Base-by-base conservation (phyloP, 495 filamentous ascomycete species). In the Pseudevernia furfuracea region DNA sequence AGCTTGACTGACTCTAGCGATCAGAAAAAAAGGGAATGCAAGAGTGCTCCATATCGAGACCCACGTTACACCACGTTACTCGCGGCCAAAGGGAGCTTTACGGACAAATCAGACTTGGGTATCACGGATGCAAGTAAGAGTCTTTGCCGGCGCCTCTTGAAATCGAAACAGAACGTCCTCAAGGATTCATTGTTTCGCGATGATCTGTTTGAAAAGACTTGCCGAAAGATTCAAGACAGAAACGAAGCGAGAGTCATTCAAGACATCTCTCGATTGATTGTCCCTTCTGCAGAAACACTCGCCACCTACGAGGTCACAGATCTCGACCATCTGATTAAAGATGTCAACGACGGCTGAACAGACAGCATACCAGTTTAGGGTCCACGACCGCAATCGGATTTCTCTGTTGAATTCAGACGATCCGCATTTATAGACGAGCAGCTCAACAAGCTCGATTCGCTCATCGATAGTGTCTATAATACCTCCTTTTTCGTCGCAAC, bases 301-400 rank as follows among this genome's bases (percentile, higher is more conserved):
- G 69, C 63, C 12, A 73, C 34, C 55, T 67, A 58, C 58, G 71
- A 74, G 23, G 66, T 68, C 34, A 68, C n/a, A 28, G 17, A 71
- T 69, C 73, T 78, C 23, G 53, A 74, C 25, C 7, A 28, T 65
- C 65, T 81, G 11, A 69, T 68, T 19, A 75, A 81, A 65, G 76
- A 72, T 63, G 70, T 77, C 44, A 79, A 81, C 68, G 74, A 78
- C 70, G 70, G 67, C 49, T 82, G 75, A 77, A 72, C 70, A 59
- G 76, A 69, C 57, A 72, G 69, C 11, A 68, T 75, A 52, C 68
- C 74, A 10, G 52, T 79, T 0, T 64, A 72, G 19, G 68, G 66
- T 23, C 63, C 74, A 55, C 70, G 71, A 48, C 76, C 76, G 53
- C 74, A 81, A 66, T 78, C 77, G 21, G 75, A 80, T 65, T 80